Evolutionary conservation across 1,284 basidiomycete species (phyloP).

Genomic region (Boletus sp.): DNA sequence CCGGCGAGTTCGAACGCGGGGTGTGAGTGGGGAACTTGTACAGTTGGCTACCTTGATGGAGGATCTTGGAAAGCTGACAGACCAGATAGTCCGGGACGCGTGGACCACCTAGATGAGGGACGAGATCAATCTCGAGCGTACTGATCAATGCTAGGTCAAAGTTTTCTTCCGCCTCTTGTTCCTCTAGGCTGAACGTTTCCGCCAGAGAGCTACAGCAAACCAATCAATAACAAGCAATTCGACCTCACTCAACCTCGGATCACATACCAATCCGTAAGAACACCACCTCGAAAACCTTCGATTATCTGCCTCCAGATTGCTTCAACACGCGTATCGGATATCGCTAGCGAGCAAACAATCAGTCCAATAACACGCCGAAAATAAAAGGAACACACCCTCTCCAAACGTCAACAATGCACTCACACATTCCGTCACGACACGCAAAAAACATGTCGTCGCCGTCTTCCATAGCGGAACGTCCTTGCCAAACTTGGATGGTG

Average conservation of each 20-base stretch:
- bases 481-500: constrained; percentile 79
- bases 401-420: constrained; percentile 46
- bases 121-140: constrained; percentile 73
- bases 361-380: not conserved
- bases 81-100: constrained; percentile 75
- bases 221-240: not conserved
- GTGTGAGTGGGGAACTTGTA: constrained; percentile 42
- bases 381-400: constrained; percentile 35
- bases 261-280: constrained; percentile 81
- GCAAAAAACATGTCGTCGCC: constrained; percentile 69
- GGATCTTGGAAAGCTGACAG: constrained; percentile 62
- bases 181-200: constrained; percentile 54
- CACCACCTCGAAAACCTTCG: constrained; percentile 76
- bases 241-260: not conserved
- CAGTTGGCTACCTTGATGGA: constrained; percentile 74
- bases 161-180: constrained; percentile 77
- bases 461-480: constrained; percentile 91
- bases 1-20: constrained; percentile 17
- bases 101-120: constrained; percentile 68
- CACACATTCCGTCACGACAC: constrained; percentile 63
- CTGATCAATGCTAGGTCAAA: constrained; percentile 84
- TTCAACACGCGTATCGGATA: constrained; percentile 61
- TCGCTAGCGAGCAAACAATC: constrained; percentile 35
- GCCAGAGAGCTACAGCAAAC: constrained; percentile 43
- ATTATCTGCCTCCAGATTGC: constrained; percentile 85